These are phyloP conservation scores for Aspergillus oerlinghausenensis DNA, from an alignment of 2,329 filamentous ascomycete species.

Conservation along the genomic window DNA sequence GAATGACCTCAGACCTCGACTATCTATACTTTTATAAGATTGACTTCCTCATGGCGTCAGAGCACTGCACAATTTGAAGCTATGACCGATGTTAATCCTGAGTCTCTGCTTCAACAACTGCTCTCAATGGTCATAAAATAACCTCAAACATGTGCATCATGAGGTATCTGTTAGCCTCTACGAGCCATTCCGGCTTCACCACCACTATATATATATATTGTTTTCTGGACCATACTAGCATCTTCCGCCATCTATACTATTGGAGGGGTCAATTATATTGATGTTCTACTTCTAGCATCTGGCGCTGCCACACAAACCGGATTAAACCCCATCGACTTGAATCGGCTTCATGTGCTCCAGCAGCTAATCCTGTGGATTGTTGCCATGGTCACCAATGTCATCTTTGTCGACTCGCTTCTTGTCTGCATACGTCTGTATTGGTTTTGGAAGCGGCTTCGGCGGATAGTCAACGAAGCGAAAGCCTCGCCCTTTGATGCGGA, in stretches of 20 bases:
- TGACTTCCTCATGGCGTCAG: neutral
- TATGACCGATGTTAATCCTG: neutral
- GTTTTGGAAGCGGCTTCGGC: conserved; percentile 91
- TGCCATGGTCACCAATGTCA: conserved; percentile 71
- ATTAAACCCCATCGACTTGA: conserved; percentile 68
- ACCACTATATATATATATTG: conserved; percentile 67
- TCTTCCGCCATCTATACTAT: conserved; percentile 68
- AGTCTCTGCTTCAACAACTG: neutral
- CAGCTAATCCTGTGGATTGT: conserved; percentile 67
- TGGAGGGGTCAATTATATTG: conserved; percentile 65
- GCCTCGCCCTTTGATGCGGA: conserved; percentile 55
- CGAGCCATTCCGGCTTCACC: conserved; percentile 8
- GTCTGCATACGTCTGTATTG: conserved; percentile 89
- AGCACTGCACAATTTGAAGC: neutral
- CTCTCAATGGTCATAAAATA: neutral
- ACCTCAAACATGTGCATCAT: neutral
- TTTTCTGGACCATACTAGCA: conserved; percentile 64
- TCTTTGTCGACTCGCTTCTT: conserved; percentile 74
- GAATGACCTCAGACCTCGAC: neutral
- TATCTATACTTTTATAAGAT: neutral
- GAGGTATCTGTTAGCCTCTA: conserved; percentile 5
- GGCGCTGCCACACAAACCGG: conserved; percentile 86
- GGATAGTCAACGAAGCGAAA: conserved; percentile 67
- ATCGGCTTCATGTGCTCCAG: conserved; percentile 62
- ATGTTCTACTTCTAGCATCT: conserved; percentile 77